These are phyloP conservation scores for Neoboletus brunneissimus DNA, from an alignment of 768 basidiomycete species.

Conservation along the genomic window DNA sequence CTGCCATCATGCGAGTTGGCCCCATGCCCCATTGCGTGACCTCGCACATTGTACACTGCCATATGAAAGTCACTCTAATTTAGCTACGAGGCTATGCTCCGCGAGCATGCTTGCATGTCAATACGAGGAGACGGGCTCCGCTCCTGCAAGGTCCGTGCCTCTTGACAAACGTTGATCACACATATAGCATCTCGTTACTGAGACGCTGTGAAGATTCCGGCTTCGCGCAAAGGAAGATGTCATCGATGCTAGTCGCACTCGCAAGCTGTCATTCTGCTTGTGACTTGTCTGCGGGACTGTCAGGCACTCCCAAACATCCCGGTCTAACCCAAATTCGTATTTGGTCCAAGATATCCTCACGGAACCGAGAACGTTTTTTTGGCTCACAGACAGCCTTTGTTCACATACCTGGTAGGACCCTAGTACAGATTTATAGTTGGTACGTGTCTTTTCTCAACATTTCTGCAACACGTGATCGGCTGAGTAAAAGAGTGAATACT, in stretches of 20 bases:
- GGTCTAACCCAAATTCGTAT: background rate
- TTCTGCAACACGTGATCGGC: constrained; percentile 19
- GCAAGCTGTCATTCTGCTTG: background rate
- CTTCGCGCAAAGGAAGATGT: background rate
- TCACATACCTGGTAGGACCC: background rate
- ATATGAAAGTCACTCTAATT: too few relatives aligned
- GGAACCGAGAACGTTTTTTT: background rate
- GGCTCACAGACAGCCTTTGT: background rate
- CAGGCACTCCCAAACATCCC: background rate
- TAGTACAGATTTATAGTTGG: background rate
- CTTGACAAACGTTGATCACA: background rate
- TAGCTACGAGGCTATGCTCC: background rate
- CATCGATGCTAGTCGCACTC: background rate
- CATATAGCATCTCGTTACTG: background rate
- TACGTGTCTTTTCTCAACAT: constrained; percentile 37
- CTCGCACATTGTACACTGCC: too few relatives aligned
- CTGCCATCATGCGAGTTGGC: too few relatives aligned
- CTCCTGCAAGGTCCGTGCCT: background rate
- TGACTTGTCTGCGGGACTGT: too few relatives aligned
- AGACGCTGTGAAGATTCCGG: background rate
- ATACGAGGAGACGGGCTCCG: background rate
- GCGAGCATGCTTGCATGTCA: background rate
- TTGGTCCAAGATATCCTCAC: background rate
- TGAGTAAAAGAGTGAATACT: too few relatives aligned
- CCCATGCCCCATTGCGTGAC: too few relatives aligned